Conservation (phyloP, 1,284 basidiomycete genomes). For the Sphagnurus paluster region DNA sequence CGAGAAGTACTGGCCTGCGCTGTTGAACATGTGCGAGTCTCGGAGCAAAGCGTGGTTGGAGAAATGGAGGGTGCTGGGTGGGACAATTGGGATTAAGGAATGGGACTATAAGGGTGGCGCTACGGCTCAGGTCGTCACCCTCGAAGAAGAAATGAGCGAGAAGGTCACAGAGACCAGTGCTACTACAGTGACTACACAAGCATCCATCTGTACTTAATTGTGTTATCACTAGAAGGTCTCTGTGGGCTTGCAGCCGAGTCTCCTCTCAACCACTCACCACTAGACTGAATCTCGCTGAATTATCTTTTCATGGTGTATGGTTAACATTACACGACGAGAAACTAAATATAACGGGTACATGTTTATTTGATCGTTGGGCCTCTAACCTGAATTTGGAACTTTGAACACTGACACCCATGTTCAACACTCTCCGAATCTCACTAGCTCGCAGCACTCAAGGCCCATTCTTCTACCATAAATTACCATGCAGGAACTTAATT, state of each 20-base stretch:
- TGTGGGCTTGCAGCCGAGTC: too few species aligned
- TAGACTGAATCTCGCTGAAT: too few species aligned
- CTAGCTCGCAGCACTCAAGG: background rate
- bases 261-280: too few species aligned
- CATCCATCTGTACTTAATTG: background rate
- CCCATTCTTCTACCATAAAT: background rate
- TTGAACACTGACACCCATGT: too few species aligned
- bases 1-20: constrained; percentile 70
- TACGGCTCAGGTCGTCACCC: background rate
- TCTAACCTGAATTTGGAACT: too few species aligned
- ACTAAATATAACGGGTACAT: too few species aligned
- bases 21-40: constrained; percentile 56
- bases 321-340: too few species aligned
- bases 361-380: too few species aligned
- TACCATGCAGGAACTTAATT: background rate
- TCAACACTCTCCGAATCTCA: background rate
- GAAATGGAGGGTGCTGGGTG: constrained; percentile 67
- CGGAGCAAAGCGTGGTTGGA: constrained; percentile 50
- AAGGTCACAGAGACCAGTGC: constrained; percentile 4
- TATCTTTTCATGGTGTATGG: too few species aligned
- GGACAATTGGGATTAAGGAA: constrained; percentile 65
- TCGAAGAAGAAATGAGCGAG: constrained; percentile 2
- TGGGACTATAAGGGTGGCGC: constrained; percentile 60
- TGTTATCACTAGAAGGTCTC: too few species aligned
- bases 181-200: background rate